Percentiles rank a stretch among this genome's conserved stretches.
Conservation (phyloP, 2,329 filamentous ascomycete species). For the Emericellopsis atlantica region DNA sequence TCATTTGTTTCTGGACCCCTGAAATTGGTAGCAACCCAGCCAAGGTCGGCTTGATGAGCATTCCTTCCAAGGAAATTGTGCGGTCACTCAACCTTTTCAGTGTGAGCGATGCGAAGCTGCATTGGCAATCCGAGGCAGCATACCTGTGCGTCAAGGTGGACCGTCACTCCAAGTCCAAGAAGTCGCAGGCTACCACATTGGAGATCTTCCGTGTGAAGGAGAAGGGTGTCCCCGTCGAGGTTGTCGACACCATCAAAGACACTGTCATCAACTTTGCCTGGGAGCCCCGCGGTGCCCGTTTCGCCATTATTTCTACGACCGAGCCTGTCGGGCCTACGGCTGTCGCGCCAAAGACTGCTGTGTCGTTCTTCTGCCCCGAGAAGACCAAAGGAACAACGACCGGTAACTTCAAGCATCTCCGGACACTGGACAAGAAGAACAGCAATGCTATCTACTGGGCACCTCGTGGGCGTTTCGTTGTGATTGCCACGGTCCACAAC, state of each 20-base stretch:
- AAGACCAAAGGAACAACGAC: constrained; percentile 71
- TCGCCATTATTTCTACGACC: constrained; percentile 90
- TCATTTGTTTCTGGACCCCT: constrained; percentile 97
- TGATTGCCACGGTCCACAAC: constrained; percentile 85
- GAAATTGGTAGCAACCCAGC: constrained; percentile 97
- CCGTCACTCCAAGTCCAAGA: constrained; percentile 97
- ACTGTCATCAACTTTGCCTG: constrained; percentile 99
- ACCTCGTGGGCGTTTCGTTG: constrained; percentile 85
- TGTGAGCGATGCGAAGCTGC: constrained; percentile 91
- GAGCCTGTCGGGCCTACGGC: constrained; percentile 69
- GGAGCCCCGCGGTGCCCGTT: constrained; percentile 96
- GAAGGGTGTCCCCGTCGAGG: constrained; percentile 96
- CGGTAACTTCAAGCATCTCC: constrained; percentile 93
- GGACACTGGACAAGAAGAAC: constrained; percentile 97
- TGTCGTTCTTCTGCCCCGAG: constrained; percentile 94
- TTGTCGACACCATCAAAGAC: constrained; percentile 95
- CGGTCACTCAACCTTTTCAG: constrained; percentile 96
- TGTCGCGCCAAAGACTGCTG: constrained; percentile 84
- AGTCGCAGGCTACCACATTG: constrained; percentile 89
- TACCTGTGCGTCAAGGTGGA: constrained; percentile 99
- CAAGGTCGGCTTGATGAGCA: constrained; percentile 91
- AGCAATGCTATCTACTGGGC: constrained; percentile 99
- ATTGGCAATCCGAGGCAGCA: constrained; percentile 92
- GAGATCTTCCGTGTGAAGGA: constrained; percentile 97
- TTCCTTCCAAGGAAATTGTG: constrained; percentile 88